phyloP scores from a whole-genome alignment of 345 rosid genomes.

The Euphorbia peplus region DNA sequence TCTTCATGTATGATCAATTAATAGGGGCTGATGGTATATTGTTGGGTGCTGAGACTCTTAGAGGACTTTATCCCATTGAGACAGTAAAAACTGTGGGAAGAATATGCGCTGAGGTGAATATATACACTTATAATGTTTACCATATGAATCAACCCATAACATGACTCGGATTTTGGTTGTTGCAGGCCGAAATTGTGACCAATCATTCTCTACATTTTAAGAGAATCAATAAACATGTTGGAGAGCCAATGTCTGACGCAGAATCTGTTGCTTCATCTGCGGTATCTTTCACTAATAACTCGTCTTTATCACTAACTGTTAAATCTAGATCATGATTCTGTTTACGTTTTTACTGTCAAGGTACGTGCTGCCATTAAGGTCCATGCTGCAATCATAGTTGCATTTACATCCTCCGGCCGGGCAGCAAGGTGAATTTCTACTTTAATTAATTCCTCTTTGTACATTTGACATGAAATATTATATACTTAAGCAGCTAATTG shows the following conservation, averaged over 20 bases:
- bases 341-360: constrained; percentile 14
- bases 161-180: background rate
- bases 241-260: constrained; percentile 40
- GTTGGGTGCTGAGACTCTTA: constrained; percentile 94
- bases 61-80: constrained; percentile 93
- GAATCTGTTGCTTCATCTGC: constrained; percentile 48
- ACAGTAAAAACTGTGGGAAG: constrained; percentile 75
- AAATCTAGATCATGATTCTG: background rate
- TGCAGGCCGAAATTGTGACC: constrained; percentile 45
- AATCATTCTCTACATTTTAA: constrained; percentile 38
- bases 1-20: constrained; percentile 24
- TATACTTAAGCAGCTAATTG: too few relatives aligned
- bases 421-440: constrained; percentile 35
- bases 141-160: too few relatives aligned
- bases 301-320: background rate
- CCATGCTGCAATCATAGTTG: constrained; percentile 41
- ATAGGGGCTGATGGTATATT: constrained; percentile 86
- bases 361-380: constrained; percentile 48
- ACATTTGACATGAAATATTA: too few relatives aligned
- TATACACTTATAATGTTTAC: too few relatives aligned
- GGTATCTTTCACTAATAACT: constrained; percentile 18
- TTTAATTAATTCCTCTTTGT: too few relatives aligned
- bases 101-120: constrained; percentile 78
- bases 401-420: constrained; percentile 45
- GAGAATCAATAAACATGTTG: constrained; percentile 31